Base-by-base conservation (phyloP, 352 stramenopile species). In the Phytophthora cryptogea region DNA sequence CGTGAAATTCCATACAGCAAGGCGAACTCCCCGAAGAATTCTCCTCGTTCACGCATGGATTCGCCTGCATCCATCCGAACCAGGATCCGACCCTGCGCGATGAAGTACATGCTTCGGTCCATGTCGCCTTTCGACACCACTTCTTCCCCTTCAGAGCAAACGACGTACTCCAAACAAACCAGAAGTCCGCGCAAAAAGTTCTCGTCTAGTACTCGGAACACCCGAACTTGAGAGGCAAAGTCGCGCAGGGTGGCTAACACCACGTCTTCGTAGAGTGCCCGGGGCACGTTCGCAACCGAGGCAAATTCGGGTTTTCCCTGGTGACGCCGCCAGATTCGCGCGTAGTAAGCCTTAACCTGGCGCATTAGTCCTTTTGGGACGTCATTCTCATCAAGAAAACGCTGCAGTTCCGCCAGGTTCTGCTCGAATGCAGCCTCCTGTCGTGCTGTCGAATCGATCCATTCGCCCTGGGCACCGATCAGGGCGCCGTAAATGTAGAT, bases 301-400 rank as follows among this genome's bases (percentile, higher is more conserved):
- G 63, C 70, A 16, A 88, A 80, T 51, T 88, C 77, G 13, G 73
- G 54, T 32, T 86, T 74, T 0, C 78, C 80, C 7, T 74, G 67
- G 8, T 72, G 70, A 0, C 78, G 68, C 0, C 68, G 47, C 78
- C 78, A 89, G 8, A 83, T 85, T n/a, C 72, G 71, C 7, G 72
- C 76, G 57, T 86, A 89, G 44, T 86, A 89, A 28, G 80, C 66
- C 50, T 90, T 88, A 16, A 89, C 73, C 40, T 89, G 80, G 43
- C 81, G 80, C 58, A 80, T 80, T 9, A 90, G 46, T 0, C 51
- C 68, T 37, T 89, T 86, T 13, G 80, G 77, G 0, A 90, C 70
- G 16, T 83, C 71, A 50, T 90, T 87, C 32, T 82, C 61, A 0
- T 80, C 44, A 10, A 90, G 42, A 41, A 88, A 88, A 51, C 83